Base-by-base conservation (phyloP, 139 green algal genomes). In the Chlamydomonas applanata region DNA sequence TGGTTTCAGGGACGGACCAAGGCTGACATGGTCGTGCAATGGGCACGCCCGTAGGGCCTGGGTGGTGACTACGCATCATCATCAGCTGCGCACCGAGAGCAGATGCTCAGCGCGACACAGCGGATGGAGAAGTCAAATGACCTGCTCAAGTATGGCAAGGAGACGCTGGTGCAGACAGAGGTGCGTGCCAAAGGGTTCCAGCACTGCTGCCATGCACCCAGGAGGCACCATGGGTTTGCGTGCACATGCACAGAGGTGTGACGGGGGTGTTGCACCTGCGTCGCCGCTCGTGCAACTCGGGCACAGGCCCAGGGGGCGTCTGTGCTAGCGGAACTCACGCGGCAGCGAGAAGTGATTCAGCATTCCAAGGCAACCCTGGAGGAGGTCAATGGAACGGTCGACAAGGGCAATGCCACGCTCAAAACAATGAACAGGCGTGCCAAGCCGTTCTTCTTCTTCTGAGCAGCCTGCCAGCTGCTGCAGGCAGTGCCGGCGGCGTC, bases 141-240 rank as follows among this genome's bases (percentile, higher is more conserved):
- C 35, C 76, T 88, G 65, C 90, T 97, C 52, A 67, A 88, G 53
- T 75, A 92, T 57, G 92, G 93, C 53, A 87, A 91, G 69, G 83
- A 93, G 80, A 86, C 94, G 79, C 81, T 98, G 67, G 66, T 84
- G 44, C 86, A 97, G 78, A 94, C 92, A 22, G 93, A 97, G 86
- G 91, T 97, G 84, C 32, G 79, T 19, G 53, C 9, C 11, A 19
- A 49, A 49, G 11, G 40, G 40, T 7, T 7, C 7, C 11, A 49
- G 40, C 7, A 19, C 40, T 49, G 40, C 40, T 49, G 40, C 40
- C 40, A 49, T 49, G 7, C 40, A 49, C n/a, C n/a, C n/a, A n/a
- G n/a, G n/a, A n/a, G n/a, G n/a, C n/a, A n/a, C n/a, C n/a, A n/a
- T n/a, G n/a, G 7, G 40, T 49, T 11, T 49, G 40, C 40, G 11